phyloP scores from a whole-genome alignment of 257 asterid species.

The Jacaranda mimosifolia region DNA sequence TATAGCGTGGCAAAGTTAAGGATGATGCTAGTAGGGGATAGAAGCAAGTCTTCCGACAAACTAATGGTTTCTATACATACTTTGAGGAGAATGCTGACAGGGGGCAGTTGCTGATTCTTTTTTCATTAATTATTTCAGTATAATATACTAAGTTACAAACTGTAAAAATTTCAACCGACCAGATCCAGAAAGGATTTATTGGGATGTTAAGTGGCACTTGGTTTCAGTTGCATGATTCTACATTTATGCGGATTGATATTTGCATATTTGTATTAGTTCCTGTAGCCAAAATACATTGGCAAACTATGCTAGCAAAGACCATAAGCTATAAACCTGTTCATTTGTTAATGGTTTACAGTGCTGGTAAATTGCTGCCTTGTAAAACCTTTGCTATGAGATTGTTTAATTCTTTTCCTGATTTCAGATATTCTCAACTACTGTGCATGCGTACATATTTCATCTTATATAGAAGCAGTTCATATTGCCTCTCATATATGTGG shows the following conservation, averaged over 20 bases:
- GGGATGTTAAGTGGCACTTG: background rate
- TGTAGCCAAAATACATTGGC: background rate
- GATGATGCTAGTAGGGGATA: no score
- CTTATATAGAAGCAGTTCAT: background rate
- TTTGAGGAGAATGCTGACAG: no score
- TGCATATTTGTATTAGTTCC: background rate
- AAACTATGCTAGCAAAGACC: background rate
- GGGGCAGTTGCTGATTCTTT: no score
- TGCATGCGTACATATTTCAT: background rate
- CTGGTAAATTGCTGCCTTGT: background rate
- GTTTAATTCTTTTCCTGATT: background rate
- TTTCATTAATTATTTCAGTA: no score
- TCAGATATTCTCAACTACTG: background rate
- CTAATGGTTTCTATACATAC: no score
- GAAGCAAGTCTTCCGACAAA: no score
- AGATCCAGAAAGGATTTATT: background rate
- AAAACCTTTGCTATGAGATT: background rate
- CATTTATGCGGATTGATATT: background rate
- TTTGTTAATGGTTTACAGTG: background rate
- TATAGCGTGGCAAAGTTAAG: no score
- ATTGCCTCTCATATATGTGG: no score
- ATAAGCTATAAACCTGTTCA: slow-evolving; percentile 1
- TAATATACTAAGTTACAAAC: background rate
- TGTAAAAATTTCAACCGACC: background rate
- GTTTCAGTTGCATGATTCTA: background rate